Percentiles rank a stretch among this genome's conserved stretches.
Evolutionary conservation across 371 early-diverging fungal species (phyloP).

Genomic region (Massospora cicadina): DNA sequence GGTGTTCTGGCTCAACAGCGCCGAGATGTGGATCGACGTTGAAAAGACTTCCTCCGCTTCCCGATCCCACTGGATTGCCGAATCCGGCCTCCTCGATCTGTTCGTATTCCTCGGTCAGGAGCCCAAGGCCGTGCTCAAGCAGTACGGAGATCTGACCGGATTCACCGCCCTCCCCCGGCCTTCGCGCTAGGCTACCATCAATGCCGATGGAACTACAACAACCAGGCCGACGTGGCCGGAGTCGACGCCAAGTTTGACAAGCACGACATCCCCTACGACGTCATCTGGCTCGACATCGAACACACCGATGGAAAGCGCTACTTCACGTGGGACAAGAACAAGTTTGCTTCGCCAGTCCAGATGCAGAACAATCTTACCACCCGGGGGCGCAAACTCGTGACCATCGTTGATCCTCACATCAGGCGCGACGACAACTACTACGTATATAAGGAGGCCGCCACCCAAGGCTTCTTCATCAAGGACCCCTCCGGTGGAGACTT

Average conservation of each 20-base stretch:
- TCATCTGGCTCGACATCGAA: conserved; percentile 89
- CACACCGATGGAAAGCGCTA: conserved; percentile 82
- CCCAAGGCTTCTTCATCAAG: conserved; percentile 58
- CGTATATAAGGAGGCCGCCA: conserved; percentile 58
- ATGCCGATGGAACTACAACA: conserved; percentile 85
- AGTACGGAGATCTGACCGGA: conserved; percentile 64
- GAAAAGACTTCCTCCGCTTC: conserved; percentile 25
- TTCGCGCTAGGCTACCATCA: conserved; percentile 90
- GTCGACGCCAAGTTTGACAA: conserved; percentile 68
- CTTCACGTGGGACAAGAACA: conserved; percentile 72
- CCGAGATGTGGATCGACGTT: conserved; percentile 96
- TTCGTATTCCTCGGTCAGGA: conserved; percentile 76
- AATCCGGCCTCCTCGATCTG: conserved; percentile 77
- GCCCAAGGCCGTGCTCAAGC: conserved; percentile 44
- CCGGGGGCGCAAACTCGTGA: conserved; percentile 78
- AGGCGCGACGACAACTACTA: conserved; percentile 60
- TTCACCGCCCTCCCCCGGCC: conserved; percentile 57
- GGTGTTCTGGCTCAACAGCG: conserved; percentile 78
- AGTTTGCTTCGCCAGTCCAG: conserved; percentile 71
- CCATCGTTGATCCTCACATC: conserved; percentile 94
- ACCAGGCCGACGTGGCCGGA: conserved; percentile 58
- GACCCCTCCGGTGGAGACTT: conserved; percentile 43
- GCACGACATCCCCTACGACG: conserved; percentile 79
- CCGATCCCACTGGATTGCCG: conserved; percentile 84
- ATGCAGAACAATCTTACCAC: conserved; percentile 61